Percentiles rank a stretch among this genome's conserved stretches.
Conservation (phyloP, 1,284 basidiomycete species). For the Mixia osmundae region DNA sequence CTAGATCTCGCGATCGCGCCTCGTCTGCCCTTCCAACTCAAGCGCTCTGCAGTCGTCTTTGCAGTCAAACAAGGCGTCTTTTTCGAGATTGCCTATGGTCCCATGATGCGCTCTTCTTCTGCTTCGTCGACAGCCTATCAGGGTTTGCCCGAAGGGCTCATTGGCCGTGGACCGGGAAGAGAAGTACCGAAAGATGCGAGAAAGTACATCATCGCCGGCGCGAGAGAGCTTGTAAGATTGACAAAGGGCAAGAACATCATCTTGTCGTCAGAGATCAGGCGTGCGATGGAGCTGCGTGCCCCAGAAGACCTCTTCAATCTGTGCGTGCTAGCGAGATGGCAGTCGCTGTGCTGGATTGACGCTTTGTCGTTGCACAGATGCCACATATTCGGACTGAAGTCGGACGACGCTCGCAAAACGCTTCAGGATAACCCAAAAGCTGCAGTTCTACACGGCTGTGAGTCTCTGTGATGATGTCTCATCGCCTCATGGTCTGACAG, state of each 20-base stretch:
- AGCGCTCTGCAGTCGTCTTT: slow-evolving; percentile 7
- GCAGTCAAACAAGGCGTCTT: slow-evolving; percentile 8
- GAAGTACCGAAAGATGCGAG: slow-evolving; percentile 7
- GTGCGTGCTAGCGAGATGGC: no score
- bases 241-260: slow-evolving; percentile 11
- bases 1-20: slow-evolving; percentile 10
- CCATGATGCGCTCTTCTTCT: slow-evolving; percentile 3
- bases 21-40: slow-evolving; percentile 9
- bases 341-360: no score
- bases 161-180: background rate
- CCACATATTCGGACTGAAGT: no score
- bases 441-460: no score
- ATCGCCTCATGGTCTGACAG: no score
- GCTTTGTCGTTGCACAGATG: no score
- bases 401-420: no score
- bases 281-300: slow-evolving; percentile 6
- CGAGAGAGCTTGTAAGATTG: slow-evolving; percentile 9
- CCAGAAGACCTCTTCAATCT: slow-evolving; percentile 9
- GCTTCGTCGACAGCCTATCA: background rate
- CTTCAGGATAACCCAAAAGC: no score
- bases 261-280: slow-evolving; percentile 6
- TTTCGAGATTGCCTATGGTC: slow-evolving; percentile 9
- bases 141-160: no score
- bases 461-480: no score
- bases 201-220: slow-evolving; percentile 9